Conservation (phyloP, 495 filamentous ascomycete species). For the Penicillium fimorum region DNA sequence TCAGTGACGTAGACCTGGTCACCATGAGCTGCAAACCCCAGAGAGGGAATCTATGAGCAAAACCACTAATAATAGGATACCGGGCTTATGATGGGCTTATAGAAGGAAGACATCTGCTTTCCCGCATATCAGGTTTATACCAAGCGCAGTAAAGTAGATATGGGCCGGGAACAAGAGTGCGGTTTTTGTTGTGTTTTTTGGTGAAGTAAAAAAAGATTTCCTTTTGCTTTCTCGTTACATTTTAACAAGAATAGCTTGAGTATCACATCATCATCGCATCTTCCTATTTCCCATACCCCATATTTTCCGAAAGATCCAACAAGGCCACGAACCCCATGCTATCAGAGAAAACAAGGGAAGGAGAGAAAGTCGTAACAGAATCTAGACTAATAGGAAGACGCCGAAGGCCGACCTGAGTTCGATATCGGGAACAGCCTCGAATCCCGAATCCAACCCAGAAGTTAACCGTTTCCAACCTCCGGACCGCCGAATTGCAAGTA, state of each 20-base stretch:
- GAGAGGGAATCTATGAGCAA: not conserved
- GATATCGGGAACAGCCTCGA: constrained; percentile 19
- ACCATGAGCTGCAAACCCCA: not conserved
- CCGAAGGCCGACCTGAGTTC: constrained; percentile 33
- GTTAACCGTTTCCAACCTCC: constrained; percentile 41
- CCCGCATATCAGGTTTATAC: not conserved
- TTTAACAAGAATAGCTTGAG: constrained; percentile 36
- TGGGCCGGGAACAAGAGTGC: not conserved
- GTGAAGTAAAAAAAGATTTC: constrained; percentile 28
- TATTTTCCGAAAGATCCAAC: constrained; percentile 23
- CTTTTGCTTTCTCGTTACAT: constrained; percentile 35
- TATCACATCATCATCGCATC: constrained; percentile 39
- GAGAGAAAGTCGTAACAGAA: constrained; percentile 19
- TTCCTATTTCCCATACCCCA: constrained; percentile 25
- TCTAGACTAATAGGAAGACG: constrained; percentile 28
- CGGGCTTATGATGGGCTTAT: not conserved
- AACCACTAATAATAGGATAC: not conserved
- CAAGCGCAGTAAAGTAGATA: not conserved
- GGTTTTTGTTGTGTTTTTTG: constrained; percentile 21
- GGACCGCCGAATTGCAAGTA: constrained; percentile 39
- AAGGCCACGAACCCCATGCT: constrained; percentile 22
- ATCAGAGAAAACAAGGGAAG: constrained; percentile 19
- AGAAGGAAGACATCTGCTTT: not conserved
- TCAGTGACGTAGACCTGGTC: not conserved
- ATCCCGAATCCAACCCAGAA: constrained; percentile 26